These are phyloP conservation scores for Cucurbita argyrosperma DNA, from an alignment of 306 rosid species.

Conservation along the genomic window DNA sequence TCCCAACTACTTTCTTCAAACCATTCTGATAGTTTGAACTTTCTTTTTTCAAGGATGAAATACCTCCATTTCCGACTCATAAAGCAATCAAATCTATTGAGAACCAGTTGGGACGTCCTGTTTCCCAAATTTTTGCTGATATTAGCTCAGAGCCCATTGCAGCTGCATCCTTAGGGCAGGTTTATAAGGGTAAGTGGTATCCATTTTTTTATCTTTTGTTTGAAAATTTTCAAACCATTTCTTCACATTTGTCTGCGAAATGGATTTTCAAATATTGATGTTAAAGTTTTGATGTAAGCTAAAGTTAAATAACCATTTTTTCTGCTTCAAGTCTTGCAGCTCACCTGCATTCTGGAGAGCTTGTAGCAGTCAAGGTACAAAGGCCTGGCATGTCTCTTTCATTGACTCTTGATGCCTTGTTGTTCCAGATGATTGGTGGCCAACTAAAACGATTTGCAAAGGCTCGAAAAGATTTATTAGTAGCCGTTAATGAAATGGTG, in stretches of 20 bases:
- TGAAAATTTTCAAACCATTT: neutral
- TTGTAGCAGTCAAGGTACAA: conserved; percentile 94
- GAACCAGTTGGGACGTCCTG: conserved; percentile 50
- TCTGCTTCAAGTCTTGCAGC: conserved; percentile 90
- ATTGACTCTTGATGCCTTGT: conserved; percentile 91
- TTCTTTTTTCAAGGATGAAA: conserved; percentile 48
- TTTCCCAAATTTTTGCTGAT: conserved; percentile 60
- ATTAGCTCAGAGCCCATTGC: conserved; percentile 73
- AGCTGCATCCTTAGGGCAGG: conserved; percentile 96
- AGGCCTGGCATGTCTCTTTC: conserved; percentile 91
- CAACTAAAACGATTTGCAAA: conserved; percentile 78
- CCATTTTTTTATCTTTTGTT: neutral
- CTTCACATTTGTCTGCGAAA: neutral
- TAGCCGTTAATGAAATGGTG: conserved; percentile 94
- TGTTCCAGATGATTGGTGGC: conserved; percentile 91
- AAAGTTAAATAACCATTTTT: conserved; percentile 21
- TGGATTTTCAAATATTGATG: conserved; percentile 7
- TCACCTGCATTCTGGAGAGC: conserved; percentile 90
- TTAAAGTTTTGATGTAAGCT: conserved; percentile 21
- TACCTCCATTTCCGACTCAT: conserved; percentile 81
- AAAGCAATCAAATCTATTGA: conserved; percentile 70
- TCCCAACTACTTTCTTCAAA: neutral
- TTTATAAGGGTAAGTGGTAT: conserved; percentile 63
- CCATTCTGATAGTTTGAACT: neutral
- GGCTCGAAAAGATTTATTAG: conserved; percentile 84